Evolutionary conservation across 176 grass and related monocot genomes (phyloP), one percentile per base, ranked within the genome.

Genomic region (Raddia distichophylla): DNA sequence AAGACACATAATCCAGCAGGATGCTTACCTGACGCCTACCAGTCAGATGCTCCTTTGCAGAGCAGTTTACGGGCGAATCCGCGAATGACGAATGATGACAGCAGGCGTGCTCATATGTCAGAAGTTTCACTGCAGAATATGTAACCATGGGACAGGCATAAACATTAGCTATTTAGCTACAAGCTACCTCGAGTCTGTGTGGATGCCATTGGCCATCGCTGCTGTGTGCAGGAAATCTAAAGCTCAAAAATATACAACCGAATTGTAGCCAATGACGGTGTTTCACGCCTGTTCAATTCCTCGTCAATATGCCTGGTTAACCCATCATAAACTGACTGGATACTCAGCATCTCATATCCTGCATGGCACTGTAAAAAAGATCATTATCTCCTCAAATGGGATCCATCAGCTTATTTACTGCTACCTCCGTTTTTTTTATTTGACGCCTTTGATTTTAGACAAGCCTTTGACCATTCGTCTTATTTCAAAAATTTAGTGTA

Each of bases 341-440:
- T 47, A 78, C 5, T 43, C 14, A 17, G 43, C 51, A 59, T 45
- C 5, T 56, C 20, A 71, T 20, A 3, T 16, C 55, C 75, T 56
- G 49, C 68, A 48, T 67, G 12, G 11, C 7, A 67, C 10, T 4
- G 18, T 6, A 65, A 55, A 67, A 48, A 18, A 73, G n/a, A 19
- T 65, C 37, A 32, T 57, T 50, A 71, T 81, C 55, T 56, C 69
- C 61, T 22, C 19, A 13, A 62, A 37, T 18, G 67, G 22, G 3
- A 81, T 46, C 65, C 9, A 59, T n/a, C 42, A 45, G 69, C n/a
- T 59, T 22, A 35, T 50, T 86, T 73, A 10, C 6, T 55, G 27
- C 27, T 27, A 27, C 0, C 27, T 27, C 27, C 27, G 27, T 27
- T 27, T 27, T 27, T 27, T 27, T 27, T 27, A 27, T 27, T 27